Evolutionary conservation across 2,329 filamentous ascomycete species (phyloP).

Genomic region (Arachnopeziza araneosa): DNA sequence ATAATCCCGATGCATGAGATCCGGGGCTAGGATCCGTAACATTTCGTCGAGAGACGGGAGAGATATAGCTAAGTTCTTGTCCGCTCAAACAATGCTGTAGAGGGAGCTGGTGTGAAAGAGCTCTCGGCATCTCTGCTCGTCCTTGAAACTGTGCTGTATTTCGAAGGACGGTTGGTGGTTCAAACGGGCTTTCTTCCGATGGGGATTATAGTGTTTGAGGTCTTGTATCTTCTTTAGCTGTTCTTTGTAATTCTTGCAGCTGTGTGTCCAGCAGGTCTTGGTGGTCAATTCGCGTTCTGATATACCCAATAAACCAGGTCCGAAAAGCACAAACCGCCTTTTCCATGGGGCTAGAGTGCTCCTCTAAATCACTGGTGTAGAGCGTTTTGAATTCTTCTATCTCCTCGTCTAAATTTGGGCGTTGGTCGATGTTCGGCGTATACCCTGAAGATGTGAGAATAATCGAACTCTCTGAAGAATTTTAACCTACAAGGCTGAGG

Average conservation of each 20-base stretch:
- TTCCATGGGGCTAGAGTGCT: neutral
- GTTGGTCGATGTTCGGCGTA: neutral
- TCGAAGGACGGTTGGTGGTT: neutral
- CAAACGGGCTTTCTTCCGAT: neutral
- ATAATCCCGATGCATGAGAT: neutral
- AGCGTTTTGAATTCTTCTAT: neutral
- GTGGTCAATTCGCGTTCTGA: neutral
- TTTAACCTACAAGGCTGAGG: neutral
- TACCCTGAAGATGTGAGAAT: neutral
- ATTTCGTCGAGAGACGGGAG: neutral
- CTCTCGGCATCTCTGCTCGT: neutral
- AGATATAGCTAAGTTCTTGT: neutral
- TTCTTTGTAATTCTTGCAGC: neutral
- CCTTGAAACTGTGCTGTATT: neutral
- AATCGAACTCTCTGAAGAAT: neutral
- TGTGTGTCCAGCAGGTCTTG: neutral
- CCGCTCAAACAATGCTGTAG: neutral
- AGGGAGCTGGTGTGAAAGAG: neutral
- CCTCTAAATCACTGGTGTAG: neutral
- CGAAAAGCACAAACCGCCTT: neutral
- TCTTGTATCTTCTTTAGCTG: neutral
- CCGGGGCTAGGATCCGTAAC: neutral
- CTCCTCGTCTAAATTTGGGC: neutral
- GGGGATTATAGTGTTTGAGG: neutral
- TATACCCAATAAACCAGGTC: neutral